Percentiles rank a stretch among this genome's conserved stretches.
phyloP scores from a whole-genome alignment of 2,329 filamentous ascomycete genomes.

The Fusarium brachygibbosum region DNA sequence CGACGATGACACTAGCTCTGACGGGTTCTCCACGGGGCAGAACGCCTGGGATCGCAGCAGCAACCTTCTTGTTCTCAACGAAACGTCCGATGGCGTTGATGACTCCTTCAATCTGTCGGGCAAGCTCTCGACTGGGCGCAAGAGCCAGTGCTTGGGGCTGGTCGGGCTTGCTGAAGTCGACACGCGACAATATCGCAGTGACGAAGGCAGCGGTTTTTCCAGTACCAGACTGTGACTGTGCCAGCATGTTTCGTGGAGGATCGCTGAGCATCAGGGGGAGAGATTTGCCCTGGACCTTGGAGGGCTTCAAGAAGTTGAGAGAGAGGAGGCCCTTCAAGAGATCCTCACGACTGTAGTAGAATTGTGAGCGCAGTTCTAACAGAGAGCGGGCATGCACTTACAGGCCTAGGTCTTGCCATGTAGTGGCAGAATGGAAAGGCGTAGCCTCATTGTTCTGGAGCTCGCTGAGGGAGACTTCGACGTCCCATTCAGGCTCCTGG shows the following conservation, averaged over 20 bases:
- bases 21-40: slow-evolving; percentile 77
- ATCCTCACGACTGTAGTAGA: slow-evolving; percentile 54
- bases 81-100: slow-evolving; percentile 87
- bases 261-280: slow-evolving; percentile 88
- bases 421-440: slow-evolving; percentile 86
- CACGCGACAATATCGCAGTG: slow-evolving; percentile 87
- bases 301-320: slow-evolving; percentile 93
- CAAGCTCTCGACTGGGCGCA: slow-evolving; percentile 93
- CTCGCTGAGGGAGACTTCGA: slow-evolving; percentile 92
- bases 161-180: slow-evolving; percentile 78
- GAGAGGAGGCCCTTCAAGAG: slow-evolving; percentile 82
- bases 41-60: slow-evolving; percentile 85
- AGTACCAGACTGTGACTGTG: slow-evolving; percentile 98
- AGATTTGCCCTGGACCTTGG: slow-evolving; percentile 97
- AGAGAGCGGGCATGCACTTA: slow-evolving; percentile 55
- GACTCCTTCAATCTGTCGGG: slow-evolving; percentile 92
- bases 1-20: slow-evolving; percentile 84
- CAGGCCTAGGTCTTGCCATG: slow-evolving; percentile 89
- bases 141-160: slow-evolving; percentile 89
- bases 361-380: slow-evolving; percentile 14
- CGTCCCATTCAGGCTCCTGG: slow-evolving; percentile 83
- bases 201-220: slow-evolving; percentile 98
- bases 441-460: slow-evolving; percentile 88
- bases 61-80: slow-evolving; percentile 79
- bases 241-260: slow-evolving; percentile 94